phyloP scores from a whole-genome alignment of 2,329 filamentous ascomycete genomes.

The Cladophialophora exuberans region DNA sequence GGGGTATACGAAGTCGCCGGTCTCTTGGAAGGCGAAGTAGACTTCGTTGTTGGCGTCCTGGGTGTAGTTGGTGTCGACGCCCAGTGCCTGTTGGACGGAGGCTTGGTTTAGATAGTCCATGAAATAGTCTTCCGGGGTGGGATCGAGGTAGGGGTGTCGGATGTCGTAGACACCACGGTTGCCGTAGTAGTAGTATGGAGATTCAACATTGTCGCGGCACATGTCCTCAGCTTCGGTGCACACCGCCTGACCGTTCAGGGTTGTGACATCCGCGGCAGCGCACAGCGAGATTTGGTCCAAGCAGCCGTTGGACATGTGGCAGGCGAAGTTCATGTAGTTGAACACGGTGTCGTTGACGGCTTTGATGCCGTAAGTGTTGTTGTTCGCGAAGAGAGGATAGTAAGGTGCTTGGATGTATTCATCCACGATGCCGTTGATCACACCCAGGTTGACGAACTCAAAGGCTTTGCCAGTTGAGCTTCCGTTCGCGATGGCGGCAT shows the following conservation, averaged over 20 bases:
- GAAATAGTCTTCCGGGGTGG: slow-evolving; percentile 66
- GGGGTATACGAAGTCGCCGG: slow-evolving; percentile 66
- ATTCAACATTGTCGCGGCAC: slow-evolving; percentile 61
- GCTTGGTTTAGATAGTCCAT: slow-evolving; percentile 63
- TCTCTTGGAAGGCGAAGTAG: slow-evolving; percentile 55
- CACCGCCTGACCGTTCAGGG: slow-evolving; percentile 52
- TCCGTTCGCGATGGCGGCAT: slow-evolving; percentile 57
- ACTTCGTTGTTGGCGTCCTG: slow-evolving; percentile 45
- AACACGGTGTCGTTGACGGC: slow-evolving; percentile 62
- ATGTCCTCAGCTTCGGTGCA: slow-evolving; percentile 60
- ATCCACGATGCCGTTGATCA: slow-evolving; percentile 62
- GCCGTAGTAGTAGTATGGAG: slow-evolving; percentile 58
- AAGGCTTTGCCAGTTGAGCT: slow-evolving; percentile 53
- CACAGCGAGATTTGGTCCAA: slow-evolving; percentile 70
- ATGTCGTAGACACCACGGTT: slow-evolving; percentile 66
- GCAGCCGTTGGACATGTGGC: slow-evolving; percentile 63
- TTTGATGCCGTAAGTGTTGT: slow-evolving; percentile 61
- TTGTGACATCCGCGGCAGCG: slow-evolving; percentile 61
- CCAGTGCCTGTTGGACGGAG: slow-evolving; percentile 60
- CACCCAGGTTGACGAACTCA: slow-evolving; percentile 58
- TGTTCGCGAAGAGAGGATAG: slow-evolving; percentile 57
- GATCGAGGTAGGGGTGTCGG: slow-evolving; percentile 58
- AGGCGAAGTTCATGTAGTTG: slow-evolving; percentile 61
- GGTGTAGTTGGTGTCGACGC: slow-evolving; percentile 63
- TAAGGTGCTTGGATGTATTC: slow-evolving; percentile 54